phyloP scores from a whole-genome alignment of 2,329 filamentous ascomycete species.

The Xylaria sp. region DNA sequence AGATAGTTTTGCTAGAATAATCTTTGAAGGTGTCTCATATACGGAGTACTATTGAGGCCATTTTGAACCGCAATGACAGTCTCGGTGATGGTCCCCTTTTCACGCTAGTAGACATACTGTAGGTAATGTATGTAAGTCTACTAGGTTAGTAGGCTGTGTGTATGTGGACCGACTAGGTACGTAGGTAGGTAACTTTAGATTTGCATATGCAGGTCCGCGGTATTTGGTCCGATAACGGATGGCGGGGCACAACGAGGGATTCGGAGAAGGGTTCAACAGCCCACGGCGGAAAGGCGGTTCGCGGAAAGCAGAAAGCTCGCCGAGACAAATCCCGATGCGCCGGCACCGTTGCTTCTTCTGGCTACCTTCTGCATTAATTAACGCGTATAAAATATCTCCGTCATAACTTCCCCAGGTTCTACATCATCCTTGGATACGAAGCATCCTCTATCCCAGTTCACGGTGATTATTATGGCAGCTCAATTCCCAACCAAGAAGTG shows the following conservation, averaged over 20 bases:
- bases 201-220: constrained; percentile 69
- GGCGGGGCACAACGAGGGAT: constrained; percentile 40
- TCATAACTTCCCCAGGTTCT: neutral
- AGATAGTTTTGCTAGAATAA: too few species aligned
- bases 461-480: constrained; percentile 45
- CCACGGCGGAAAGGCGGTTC: constrained; percentile 36
- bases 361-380: neutral
- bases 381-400: neutral
- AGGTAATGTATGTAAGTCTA: neutral
- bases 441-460: neutral
- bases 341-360: constrained; percentile 9
- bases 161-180: neutral
- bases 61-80: too few species aligned
- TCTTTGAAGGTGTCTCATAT: too few species aligned
- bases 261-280: constrained; percentile 14
- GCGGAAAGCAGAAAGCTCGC: constrained; percentile 21
- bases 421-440: neutral
- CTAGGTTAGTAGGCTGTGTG: neutral
- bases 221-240: constrained; percentile 72
- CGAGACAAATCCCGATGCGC: constrained; percentile 29
- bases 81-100: too few species aligned
- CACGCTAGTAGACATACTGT: too few species aligned
- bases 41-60: too few species aligned
- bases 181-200: too few species aligned
- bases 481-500: constrained; percentile 69